Base-by-base conservation (phyloP, 2,329 filamentous ascomycete genomes). In the Colletotrichum sansevieriae region DNA sequence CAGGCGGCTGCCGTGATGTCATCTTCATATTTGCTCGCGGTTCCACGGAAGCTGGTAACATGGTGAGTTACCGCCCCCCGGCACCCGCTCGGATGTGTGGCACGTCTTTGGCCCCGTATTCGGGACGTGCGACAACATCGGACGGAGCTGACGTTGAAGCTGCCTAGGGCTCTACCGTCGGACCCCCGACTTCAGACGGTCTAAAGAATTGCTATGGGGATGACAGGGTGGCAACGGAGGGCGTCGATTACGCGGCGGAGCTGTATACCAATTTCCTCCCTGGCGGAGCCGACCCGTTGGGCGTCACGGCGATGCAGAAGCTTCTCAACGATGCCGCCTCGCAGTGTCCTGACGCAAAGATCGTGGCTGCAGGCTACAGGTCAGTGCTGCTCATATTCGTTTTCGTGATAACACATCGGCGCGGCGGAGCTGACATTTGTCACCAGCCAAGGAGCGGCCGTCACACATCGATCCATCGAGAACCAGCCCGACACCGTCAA, bases 11-110 rank as follows among this genome's bases (percentile, higher is more conserved):
- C 41, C 69, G 65, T 52, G 59, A 57, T 13, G 76, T 76, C 54
- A 81, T 82, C 70, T 77, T 81, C 71, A 77, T 82, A 73, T 81
- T 73, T 63, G 80, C 80, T 52, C 77, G 80, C 12, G 80, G 75
- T 39, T 79, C 80, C 3, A 77, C 75, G 13, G 80, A 82, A 70
- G 4, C 60, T 11, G 80, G 80, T 39, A 82, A 82, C 72, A 75
- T 82, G 74, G 80, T 79, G 68, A 67, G 65, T 25, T 25, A 4
- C 25, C 25, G 4, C 4, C 25, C 25, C 25, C 25, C 5, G 25
- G 3, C 22, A n/a, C 22, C 37, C 9, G 20, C 25, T 44, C 25
- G 35, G 20, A 44, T n/a, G 37, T 35, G 11, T 25, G 74, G 73
- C 20, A 5, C 25, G 15, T 70, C 68, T 47, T 65, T 69, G 5